Conservation (phyloP, 164 flowering plant genomes). For the Berberis vulgaris region DNA sequence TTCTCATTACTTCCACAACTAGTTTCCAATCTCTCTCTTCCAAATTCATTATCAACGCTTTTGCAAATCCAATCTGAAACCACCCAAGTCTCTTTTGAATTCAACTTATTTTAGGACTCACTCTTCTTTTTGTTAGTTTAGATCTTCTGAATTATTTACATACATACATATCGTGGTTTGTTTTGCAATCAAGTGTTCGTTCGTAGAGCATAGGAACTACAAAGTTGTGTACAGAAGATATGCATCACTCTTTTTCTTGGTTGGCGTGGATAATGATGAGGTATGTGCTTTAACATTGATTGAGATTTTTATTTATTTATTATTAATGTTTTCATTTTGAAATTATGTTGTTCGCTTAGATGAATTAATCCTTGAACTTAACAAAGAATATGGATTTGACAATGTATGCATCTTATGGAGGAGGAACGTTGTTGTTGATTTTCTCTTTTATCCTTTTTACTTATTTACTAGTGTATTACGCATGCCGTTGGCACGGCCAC, state of each 20-base stretch:
- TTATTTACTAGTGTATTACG: no score
- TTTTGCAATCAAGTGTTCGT: constrained; percentile 67
- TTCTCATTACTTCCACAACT: no score
- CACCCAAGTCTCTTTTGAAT: no score
- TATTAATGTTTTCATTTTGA: no score
- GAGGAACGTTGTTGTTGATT: neutral
- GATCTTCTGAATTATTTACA: no score
- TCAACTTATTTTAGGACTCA: no score
- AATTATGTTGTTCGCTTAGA: neutral
- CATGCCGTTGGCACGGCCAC: no score
- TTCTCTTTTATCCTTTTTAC: neutral
- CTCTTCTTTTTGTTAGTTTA: no score
- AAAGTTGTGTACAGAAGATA: constrained; percentile 91
- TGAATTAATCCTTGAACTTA: no score
- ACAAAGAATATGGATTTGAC: no score
- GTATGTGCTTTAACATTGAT: constrained; percentile 30
- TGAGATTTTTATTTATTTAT: neutral
- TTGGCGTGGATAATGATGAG: constrained; percentile 96
- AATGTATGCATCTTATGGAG: neutral
- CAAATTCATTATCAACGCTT: neutral
- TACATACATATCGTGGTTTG: neutral
- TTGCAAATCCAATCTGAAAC: no score
- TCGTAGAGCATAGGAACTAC: constrained; percentile 97
- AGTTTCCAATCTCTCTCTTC: neutral
- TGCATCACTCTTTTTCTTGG: constrained; percentile 94